Base-by-base conservation (phyloP, 805 yeast genomes). In the Brettanomyces bruxellensis region DNA sequence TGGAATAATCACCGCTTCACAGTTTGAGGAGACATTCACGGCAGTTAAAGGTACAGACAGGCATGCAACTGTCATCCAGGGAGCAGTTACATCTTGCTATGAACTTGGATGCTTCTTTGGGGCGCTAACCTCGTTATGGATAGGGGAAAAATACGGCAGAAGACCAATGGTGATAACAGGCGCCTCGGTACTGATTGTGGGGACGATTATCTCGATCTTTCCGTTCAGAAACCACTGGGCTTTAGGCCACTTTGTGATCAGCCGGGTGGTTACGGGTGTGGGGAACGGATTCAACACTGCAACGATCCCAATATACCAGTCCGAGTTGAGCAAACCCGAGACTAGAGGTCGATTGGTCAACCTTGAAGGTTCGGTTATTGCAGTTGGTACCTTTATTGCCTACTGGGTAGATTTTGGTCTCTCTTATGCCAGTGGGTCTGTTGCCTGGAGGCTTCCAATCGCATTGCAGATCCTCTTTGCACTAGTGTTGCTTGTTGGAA, bases 381-480 rank as follows among this genome's bases (percentile, higher is more conserved):
- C 83, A 25, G 71, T 81, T 41, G 93, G 95, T 59, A 81, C 88
- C 35, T 72, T 83, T 55, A 70, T 83, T 58, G 87, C 90, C 18
- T 83, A 82, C 65, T 81, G 86, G 85, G 67, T 81, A 48, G 86
- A 80, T 59, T 83, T 78, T 59, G 91, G 90, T 37, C 69, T 82
- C 32, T 79, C 83, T 6, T 83, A 78, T 58, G 73, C 70, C 37
- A 52, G 55, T 34, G 55, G 69, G 49, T 68, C 73, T 32, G 78
- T 78, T 30, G 69, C 79, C 14, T 86, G 91, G 90, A 77, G 95
- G 69, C 74, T 86, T 62, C 93, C 95, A n/a, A 76, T 86, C 50
- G 83, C 87, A 3, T 67, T 84, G 59, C 95, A 86, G 68, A 69
- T 78, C 47, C 51, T 82, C 38, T 81, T 83, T 57, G 79, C 82